phyloP scores from a whole-genome alignment of 306 rosid genomes.

The Casuarina equisetifolia region DNA sequence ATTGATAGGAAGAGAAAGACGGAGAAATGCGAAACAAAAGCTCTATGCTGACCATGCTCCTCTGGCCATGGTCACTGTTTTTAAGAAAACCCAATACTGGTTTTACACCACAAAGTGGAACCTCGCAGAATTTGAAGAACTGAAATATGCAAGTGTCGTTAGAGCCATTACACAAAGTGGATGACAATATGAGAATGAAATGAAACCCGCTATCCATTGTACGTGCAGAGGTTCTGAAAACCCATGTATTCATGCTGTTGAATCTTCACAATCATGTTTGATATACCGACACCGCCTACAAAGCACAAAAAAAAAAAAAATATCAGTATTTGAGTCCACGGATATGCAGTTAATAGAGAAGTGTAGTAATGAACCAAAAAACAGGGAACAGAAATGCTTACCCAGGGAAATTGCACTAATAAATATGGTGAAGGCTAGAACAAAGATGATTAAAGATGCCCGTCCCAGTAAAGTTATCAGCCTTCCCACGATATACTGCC shows the following conservation, averaged over 20 bases:
- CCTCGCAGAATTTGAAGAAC: too few species aligned
- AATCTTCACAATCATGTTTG: constrained; percentile 56
- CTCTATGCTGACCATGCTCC: too few species aligned
- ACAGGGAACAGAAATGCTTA: constrained; percentile 18
- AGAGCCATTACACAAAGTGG: too few species aligned
- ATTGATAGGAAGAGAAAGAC: too few species aligned
- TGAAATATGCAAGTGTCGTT: too few species aligned
- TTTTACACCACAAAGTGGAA: too few species aligned
- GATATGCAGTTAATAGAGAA: neutral
- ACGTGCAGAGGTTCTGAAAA: constrained; percentile 79
- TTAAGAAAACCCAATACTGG: too few species aligned
- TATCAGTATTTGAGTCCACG: constrained; percentile 13
- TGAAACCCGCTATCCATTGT: constrained; percentile 23
- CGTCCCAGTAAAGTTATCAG: constrained; percentile 64
- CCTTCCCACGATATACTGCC: constrained; percentile 76
- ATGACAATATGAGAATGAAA: neutral
- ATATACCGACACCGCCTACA: constrained; percentile 85
- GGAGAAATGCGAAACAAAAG: too few species aligned
- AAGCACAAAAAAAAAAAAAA: constrained; percentile 12
- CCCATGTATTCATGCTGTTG: constrained; percentile 72
- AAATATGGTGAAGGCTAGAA: constrained; percentile 72
- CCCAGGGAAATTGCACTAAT: constrained; percentile 79
- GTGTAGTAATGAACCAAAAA: neutral
- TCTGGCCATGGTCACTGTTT: too few species aligned
- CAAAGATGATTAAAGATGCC: constrained; percentile 86